These are phyloP conservation scores for Blumeria hordei DNA, from an alignment of 2,329 filamentous ascomycete species.

Conservation along the genomic window DNA sequence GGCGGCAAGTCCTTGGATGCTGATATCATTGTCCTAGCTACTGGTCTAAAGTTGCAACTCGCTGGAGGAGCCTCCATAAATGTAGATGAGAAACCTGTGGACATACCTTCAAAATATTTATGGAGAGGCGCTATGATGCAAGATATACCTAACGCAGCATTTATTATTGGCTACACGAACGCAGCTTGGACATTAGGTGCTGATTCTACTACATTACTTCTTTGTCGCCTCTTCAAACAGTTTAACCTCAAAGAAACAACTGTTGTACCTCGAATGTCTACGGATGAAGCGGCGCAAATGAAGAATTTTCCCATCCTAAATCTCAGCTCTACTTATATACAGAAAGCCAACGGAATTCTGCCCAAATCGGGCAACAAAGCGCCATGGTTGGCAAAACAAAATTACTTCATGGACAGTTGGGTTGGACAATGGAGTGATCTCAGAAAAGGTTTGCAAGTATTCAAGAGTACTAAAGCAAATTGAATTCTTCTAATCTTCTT, in stretches of 20 bases:
- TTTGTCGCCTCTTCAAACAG: slow-evolving; percentile 13
- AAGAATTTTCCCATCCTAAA: slow-evolving; percentile 5
- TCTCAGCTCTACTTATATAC: slow-evolving; percentile 11
- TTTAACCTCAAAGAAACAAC: slow-evolving; percentile 7
- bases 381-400: slow-evolving; percentile 11
- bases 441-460: slow-evolving; percentile 9
- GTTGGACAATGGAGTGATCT: slow-evolving; percentile 10
- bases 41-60: slow-evolving; percentile 35
- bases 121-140: slow-evolving; percentile 45
- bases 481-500: background rate
- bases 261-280: slow-evolving; percentile 6
- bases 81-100: slow-evolving; percentile 28
- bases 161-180: slow-evolving; percentile 40
- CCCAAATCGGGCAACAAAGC: slow-evolving; percentile 8
- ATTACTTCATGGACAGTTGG: slow-evolving; percentile 14
- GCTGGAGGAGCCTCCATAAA: slow-evolving; percentile 26
- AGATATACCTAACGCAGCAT: slow-evolving; percentile 36
- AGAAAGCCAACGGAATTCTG: slow-evolving; percentile 8
- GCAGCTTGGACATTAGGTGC: slow-evolving; percentile 43
- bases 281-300: slow-evolving; percentile 4
- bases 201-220: slow-evolving; percentile 17
- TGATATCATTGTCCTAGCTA: slow-evolving; percentile 47
- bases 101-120: slow-evolving; percentile 25
- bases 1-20: slow-evolving; percentile 21
- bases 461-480: background rate